A percentile compares a stretch with the other conserved stretches of the same genome.
Evolutionary conservation across 1,139 yeast genomes (phyloP).

Genomic region (Blastobotrys niveus): DNA sequence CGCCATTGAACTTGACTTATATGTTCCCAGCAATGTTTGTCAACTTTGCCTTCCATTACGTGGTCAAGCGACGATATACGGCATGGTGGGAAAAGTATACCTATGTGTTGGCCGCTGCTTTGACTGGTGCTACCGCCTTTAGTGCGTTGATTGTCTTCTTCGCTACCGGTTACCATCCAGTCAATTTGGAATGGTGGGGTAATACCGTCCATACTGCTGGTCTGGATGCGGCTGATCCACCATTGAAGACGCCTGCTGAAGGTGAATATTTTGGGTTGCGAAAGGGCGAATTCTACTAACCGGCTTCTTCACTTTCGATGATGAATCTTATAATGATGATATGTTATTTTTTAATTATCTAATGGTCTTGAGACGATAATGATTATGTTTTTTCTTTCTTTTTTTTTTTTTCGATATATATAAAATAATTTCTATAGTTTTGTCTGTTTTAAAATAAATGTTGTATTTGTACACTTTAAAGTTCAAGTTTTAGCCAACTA

Average conservation of each 20-base stretch:
- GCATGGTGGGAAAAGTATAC: slow-evolving; percentile 48
- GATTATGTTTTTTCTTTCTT: no score
- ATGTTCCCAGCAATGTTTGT: slow-evolving; percentile 46
- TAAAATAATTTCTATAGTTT: no score
- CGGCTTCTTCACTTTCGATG: no score
- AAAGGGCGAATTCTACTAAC: slow-evolving; percentile 10
- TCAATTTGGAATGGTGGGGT: slow-evolving; percentile 53
- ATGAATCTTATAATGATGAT: no score
- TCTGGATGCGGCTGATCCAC: slow-evolving; percentile 36
- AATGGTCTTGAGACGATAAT: no score
- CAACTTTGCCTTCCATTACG: slow-evolving; percentile 48
- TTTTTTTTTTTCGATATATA: no score
- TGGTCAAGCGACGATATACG: slow-evolving; percentile 45
- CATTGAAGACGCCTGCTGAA: slow-evolving; percentile 19
- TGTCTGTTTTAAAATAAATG: no score
- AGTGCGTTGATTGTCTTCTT: slow-evolving; percentile 45
- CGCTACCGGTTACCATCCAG: slow-evolving; percentile 45
- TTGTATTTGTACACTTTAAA: no score
- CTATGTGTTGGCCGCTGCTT: slow-evolving; percentile 49
- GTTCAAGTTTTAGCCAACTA: no score
- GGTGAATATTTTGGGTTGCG: slow-evolving; percentile 13
- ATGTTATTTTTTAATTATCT: no score
- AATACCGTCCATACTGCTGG: slow-evolving; percentile 43
- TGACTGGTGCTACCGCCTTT: slow-evolving; percentile 47
- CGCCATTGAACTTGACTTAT: slow-evolving; percentile 51